Percentiles rank a stretch among this genome's conserved stretches.
phyloP scores from a whole-genome alignment of 495 filamentous ascomycete species.

The Xylaria flabelliformis region DNA sequence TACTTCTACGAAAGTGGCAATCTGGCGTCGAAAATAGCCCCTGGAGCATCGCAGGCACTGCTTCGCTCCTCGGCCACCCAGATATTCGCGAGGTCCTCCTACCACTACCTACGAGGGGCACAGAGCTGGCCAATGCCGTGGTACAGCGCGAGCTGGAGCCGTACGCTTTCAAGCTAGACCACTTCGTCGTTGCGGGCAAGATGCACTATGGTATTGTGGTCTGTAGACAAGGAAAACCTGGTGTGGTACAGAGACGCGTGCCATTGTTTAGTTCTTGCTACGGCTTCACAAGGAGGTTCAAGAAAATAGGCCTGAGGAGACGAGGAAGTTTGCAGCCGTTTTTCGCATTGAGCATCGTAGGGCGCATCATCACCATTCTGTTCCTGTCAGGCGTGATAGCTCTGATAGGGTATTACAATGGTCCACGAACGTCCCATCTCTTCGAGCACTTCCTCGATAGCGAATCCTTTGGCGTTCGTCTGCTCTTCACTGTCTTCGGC shows the following conservation, averaged over 20 bases:
- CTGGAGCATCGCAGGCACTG: conserved; percentile 48
- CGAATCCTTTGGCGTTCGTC: conserved; percentile 51
- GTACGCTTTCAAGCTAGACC: conserved; percentile 44
- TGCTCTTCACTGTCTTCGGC: conserved; percentile 51
- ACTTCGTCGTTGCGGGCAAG: conserved; percentile 40
- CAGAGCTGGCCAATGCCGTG: conserved; percentile 28
- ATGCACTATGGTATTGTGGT: conserved; percentile 46
- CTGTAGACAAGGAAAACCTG: conserved; percentile 6
- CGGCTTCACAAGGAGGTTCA: neutral
- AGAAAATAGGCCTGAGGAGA: conserved; percentile 5
- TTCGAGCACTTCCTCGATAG: conserved; percentile 57
- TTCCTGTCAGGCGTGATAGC: conserved; percentile 45
- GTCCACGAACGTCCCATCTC: conserved; percentile 40
- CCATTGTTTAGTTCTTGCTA: conserved; percentile 15
- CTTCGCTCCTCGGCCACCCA: conserved; percentile 43
- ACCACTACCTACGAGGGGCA: conserved; percentile 15
- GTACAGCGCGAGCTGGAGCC: conserved; percentile 32
- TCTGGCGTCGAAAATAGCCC: conserved; percentile 50
- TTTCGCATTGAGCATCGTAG: conserved; percentile 20
- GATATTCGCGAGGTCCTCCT: conserved; percentile 27
- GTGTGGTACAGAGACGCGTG: conserved; percentile 2
- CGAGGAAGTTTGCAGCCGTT: conserved; percentile 10
- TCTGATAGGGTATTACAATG: conserved; percentile 53
- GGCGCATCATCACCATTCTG: conserved; percentile 34
- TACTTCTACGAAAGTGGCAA: conserved; percentile 35